Percentiles rank a stretch among this genome's conserved stretches.
Conservation (phyloP, 2,329 filamentous ascomycete species). For the Salinomyces thailandicus region DNA sequence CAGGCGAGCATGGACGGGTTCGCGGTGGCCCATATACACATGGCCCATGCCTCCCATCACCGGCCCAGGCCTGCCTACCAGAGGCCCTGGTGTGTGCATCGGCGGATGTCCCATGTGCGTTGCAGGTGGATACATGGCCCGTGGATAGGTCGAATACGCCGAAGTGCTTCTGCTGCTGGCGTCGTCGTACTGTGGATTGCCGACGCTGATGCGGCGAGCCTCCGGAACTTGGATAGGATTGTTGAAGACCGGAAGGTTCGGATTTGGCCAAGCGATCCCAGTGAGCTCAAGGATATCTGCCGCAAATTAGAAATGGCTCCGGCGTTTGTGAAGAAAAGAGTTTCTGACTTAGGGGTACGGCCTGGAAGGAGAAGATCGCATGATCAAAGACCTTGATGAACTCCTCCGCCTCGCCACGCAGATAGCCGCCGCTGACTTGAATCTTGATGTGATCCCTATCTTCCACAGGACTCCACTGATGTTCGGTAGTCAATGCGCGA, state of each 20-base stretch:
- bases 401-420: conserved; percentile 16
- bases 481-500: conserved; percentile 56
- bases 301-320: background rate
- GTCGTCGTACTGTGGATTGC: background rate
- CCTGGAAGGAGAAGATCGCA: conserved; percentile 72
- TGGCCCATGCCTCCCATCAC: too few relatives aligned
- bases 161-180: conserved; percentile 5
- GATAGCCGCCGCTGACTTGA: conserved; percentile 62
- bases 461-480: conserved; percentile 61
- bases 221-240: conserved; percentile 11
- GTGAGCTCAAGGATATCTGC: conserved; percentile 62
- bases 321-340: background rate
- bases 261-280: conserved; percentile 71
- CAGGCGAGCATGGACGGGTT: conserved; percentile 10
- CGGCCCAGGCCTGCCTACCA: background rate
- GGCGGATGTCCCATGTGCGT: too few relatives aligned
- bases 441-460: conserved; percentile 65
- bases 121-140: conserved; percentile 3
- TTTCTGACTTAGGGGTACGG: conserved; percentile 60
- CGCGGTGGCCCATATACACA: background rate
- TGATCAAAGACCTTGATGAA: conserved; percentile 62
- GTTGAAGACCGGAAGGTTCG: conserved; percentile 51
- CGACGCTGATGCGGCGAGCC: conserved; percentile 2
- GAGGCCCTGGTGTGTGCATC: background rate
- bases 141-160: conserved; percentile 4